Evolutionary conservation across 2,329 filamentous ascomycete species (phyloP), one percentile per base, ranked within the genome.

Genomic region (Coniella lustricola): DNA sequence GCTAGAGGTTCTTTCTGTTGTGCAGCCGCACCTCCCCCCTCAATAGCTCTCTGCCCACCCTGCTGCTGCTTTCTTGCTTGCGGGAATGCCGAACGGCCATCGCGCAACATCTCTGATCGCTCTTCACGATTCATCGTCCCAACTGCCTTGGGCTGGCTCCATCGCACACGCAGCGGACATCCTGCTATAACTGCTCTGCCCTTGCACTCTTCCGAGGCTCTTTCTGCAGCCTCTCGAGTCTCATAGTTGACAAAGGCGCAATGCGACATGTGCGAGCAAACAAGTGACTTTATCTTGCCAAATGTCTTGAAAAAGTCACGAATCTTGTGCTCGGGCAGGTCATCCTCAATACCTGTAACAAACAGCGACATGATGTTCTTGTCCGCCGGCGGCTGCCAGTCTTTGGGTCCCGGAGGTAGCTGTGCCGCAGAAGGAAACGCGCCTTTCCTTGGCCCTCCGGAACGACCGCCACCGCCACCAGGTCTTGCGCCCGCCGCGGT

Each of bases 241-340:
- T 90, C 82, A 64, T 89, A 98, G 69, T 98, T 98, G 68, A 98
- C 75, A 62, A 97, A 98, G 1, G 93, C 93, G 65, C 90, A 97
- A 62, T 97, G 93, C 14, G 91, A 91, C 72, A 95, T 90, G 69
- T 98, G 93, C 7, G 90, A 96, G 67, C 93, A 97, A 33, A 98
- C 85, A 14, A 98, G 71, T 21, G 90, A 96, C 59, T 93, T 87
- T 52, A 98, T 84, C 61, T 91, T 88, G 54, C 93, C 93, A 59
- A 90, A 90, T 16, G 80, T 79, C 52, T 88, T 82, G 72, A 98
- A 98, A 66, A 94, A 93, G 2, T 89, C 85, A 41, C 93, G 86
- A 21, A 98, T 75, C 60, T 90, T 90, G 67, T 90, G 84, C 66
- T 98, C 93, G 2, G 91, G 90, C 7, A 98, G 74, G 60, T 98